Evolutionary conservation across 495 filamentous ascomycete species (phyloP), one percentile per base, ranked within the genome.

Genomic region (Aspergillus saccharolyticus): DNA sequence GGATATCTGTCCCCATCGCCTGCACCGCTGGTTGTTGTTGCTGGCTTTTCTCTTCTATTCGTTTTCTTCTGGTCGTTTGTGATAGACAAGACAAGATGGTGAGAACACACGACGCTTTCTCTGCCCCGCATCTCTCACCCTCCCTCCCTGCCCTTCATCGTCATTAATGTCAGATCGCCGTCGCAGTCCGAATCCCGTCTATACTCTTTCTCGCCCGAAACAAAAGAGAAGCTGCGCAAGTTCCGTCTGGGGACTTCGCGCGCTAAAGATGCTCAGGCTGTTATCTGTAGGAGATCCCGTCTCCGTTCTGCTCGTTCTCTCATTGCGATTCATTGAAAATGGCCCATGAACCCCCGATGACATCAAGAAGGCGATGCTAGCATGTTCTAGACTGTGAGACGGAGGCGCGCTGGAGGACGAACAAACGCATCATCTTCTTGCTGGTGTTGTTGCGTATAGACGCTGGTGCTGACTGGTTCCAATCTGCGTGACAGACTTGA

Each of bases 221-320:
- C 90, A 22, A 89, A 84, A 72, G 85, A 89, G 62, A 83, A 88
- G 67, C 81, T 98, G 55, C 86, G 88, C 66, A 96, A 96, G 70
- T 97, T 98, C 76, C 89, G 94, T 42, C 79, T 98, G 10, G 81
- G 85, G 12, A 97, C 94, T 7, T 96, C 92, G 21, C 80, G 94
- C 59, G 83, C 89, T n/a, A 91, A 86, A 63, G 83, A 87, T 43
- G 85, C 91, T 0, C 91, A 96, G 78, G 94, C 91, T 55, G 82
- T 93, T 62, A 91, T 98, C 57, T 97, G 94, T 97, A 89, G 73
- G 85, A 79, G n/a, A n/a, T n/a, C n/a, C n/a, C n/a, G n/a, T n/a
- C 65, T 48, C 57, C 53, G 17, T 15, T n/a, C 9, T 33, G n/a
- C 44, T 4, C 10, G 25, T 28, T 45, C 17, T 46, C 16, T 52